Conservation (phyloP, 352 stramenopile species). For the Phytophthora sp. region DNA sequence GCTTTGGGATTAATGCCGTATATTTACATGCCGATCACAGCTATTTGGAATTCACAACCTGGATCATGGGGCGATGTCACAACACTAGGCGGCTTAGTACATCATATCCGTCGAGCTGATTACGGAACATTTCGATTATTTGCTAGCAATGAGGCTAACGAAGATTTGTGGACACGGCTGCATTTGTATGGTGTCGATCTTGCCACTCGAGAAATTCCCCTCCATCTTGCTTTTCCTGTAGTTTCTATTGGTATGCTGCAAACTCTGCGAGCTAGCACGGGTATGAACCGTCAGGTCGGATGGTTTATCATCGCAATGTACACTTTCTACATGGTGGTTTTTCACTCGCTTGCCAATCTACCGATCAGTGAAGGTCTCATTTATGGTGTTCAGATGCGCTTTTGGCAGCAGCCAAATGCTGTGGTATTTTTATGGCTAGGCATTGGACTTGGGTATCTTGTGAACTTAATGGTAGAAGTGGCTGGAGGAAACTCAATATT, state of each 20-base stretch:
- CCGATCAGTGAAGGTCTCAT: slow-evolving; percentile 92
- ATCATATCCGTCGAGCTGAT: slow-evolving; percentile 92
- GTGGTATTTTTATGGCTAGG: slow-evolving; percentile 90
- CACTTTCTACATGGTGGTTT: slow-evolving; percentile 93
- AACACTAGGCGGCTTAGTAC: slow-evolving; percentile 84
- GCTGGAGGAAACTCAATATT: neutral
- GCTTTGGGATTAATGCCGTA: slow-evolving; percentile 86
- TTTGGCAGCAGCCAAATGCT: slow-evolving; percentile 95
- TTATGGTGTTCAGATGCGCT: slow-evolving; percentile 95
- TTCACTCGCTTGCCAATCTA: slow-evolving; percentile 95
- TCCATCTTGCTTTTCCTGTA: slow-evolving; percentile 52
- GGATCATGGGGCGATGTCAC: slow-evolving; percentile 94
- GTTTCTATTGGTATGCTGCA: slow-evolving; percentile 33
- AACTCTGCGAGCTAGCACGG: slow-evolving; percentile 19
- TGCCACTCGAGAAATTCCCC: slow-evolving; percentile 47
- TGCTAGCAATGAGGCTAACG: slow-evolving; percentile 64
- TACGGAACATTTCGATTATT: slow-evolving; percentile 96
- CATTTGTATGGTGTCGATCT: slow-evolving; percentile 81
- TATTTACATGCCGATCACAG: slow-evolving; percentile 86
- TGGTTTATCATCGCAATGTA: slow-evolving; percentile 51
- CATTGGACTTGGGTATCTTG: slow-evolving; percentile 42
- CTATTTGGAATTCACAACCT: slow-evolving; percentile 66
- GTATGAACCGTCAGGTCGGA: slow-evolving; percentile 19
- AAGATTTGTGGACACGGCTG: slow-evolving; percentile 77
- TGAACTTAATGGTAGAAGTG: slow-evolving; percentile 11